These are phyloP conservation scores for Globisporangium yorkense DNA, from an alignment of 352 stramenopile species.

Conservation along the genomic window DNA sequence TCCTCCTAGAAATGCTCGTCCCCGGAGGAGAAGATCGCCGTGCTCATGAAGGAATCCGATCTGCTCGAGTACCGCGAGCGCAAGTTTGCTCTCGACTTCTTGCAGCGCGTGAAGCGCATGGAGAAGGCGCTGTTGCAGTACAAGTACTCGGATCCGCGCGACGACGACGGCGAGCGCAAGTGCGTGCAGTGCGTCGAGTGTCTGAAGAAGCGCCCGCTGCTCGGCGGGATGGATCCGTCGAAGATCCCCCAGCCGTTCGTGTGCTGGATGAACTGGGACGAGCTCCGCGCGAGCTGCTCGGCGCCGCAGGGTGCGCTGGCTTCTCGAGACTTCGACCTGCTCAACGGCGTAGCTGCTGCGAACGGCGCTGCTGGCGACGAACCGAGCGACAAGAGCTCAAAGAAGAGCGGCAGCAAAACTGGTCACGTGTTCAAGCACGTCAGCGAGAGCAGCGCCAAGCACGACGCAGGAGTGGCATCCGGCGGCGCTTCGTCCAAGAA, in stretches of 20 bases:
- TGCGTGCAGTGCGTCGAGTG: constrained; percentile 68
- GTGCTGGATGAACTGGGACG: constrained; percentile 86
- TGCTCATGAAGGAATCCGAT: constrained; percentile 65
- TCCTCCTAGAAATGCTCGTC: constrained; percentile 61
- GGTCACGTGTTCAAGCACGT: neutral
- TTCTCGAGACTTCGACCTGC: constrained; percentile 13
- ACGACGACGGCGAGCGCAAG: constrained; percentile 64
- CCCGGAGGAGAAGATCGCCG: constrained; percentile 56
- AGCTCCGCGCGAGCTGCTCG: constrained; percentile 73
- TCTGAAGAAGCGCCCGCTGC: constrained; percentile 63
- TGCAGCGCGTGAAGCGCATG: constrained; percentile 69
- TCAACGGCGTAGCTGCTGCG: neutral
- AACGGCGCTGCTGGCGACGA: constrained; percentile 7
- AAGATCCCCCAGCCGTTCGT: constrained; percentile 72
- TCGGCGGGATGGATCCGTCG: constrained; percentile 64
- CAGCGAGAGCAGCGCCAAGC: constrained; percentile 1
- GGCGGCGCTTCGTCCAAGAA: constrained; percentile 8
- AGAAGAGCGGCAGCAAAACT: constrained; percentile 11
- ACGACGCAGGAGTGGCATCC: constrained; percentile 2
- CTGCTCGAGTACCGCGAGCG: constrained; percentile 56
- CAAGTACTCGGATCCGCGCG: constrained; percentile 54
- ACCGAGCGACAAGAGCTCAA: constrained; percentile 4
- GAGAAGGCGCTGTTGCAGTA: constrained; percentile 61
- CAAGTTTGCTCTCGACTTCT: constrained; percentile 58
- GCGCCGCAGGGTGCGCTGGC: constrained; percentile 43